Base-by-base conservation (phyloP, 768 basidiomycete species). In the Auriscalpium microsporum region DNA sequence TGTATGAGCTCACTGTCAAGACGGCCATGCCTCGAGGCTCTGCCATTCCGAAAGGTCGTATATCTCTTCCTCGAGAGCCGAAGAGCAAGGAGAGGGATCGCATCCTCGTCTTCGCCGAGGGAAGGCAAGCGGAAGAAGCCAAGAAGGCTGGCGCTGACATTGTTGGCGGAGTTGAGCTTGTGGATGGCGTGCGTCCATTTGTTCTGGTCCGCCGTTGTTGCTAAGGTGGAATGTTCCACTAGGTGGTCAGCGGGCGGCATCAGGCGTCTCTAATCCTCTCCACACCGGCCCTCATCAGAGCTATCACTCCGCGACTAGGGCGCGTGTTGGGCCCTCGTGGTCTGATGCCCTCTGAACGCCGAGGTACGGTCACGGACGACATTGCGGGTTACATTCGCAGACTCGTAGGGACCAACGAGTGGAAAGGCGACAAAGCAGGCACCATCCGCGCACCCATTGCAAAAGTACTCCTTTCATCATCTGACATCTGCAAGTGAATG, bases 21-120 rank as follows among this genome's bases (percentile, higher is more conserved):
- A 92, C 92, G 1, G 82, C 83, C 57, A 78, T 87, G 70, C 79
- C 83, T 55, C 84, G 84, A 66, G 89, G 90, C 62, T 75, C 86
- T 45, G 79, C 89, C 28, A 84, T 95, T 16, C 89, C 95, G 9
- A 90, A 91, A 67, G 96, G 96, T 3, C 87, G 93, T 59, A 83
- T 94, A 50, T 85, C 80, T 61, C 78, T 97, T 48, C 92, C 94
- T 0, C 75, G 83, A 48, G 90, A 94, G 63, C 80, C 87, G 40
- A 90, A 90, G 64, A 69, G 80, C 28, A 83, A 80, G 63, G 65
- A 75, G 36, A 80, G 84, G 62, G 87, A 90, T 57, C 83, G 79
- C 54, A 84, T 98, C 53, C 78, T 96, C n/a, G 93, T 95, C 34
- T 97, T 98, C 64, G 94, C 94, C 4, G 90, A 93, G 62, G 91